Conservation (phyloP, 805 yeast species). For the Ogataea nakhonphanomensis region DNA sequence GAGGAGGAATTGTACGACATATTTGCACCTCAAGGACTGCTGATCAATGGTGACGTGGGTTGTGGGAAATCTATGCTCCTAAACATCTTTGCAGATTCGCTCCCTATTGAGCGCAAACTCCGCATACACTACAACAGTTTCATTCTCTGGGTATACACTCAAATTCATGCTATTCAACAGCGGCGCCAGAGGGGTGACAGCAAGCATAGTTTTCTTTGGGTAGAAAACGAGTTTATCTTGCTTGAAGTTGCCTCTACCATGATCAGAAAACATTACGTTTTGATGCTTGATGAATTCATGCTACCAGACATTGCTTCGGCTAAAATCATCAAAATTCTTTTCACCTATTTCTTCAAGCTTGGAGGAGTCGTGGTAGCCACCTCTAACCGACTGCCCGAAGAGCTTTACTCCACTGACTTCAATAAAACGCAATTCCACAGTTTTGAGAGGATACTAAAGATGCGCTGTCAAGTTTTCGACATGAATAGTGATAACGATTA, state of each 20-base stretch:
- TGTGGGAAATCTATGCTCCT: constrained; percentile 73
- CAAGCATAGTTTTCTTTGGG: constrained; percentile 32
- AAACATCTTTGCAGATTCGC: constrained; percentile 64
- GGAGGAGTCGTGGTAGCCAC: constrained; percentile 78
- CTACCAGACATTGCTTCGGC: constrained; percentile 74
- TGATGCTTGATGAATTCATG: constrained; percentile 73
- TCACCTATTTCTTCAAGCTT: constrained; percentile 64
- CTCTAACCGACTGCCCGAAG: constrained; percentile 69
- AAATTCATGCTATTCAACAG: constrained; percentile 53
- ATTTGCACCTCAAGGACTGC: constrained; percentile 61
- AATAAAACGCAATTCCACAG: constrained; percentile 53
- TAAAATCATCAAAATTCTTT: constrained; percentile 59
- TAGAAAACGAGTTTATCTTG: constrained; percentile 61
- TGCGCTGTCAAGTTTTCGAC: constrained; percentile 58
- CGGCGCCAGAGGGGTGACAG: constrained; percentile 37
- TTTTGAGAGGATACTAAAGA: constrained; percentile 53
- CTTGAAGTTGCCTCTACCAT: constrained; percentile 66
- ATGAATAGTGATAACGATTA: constrained; percentile 61
- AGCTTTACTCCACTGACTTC: constrained; percentile 63
- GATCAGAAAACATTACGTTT: constrained; percentile 53
- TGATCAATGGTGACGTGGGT: constrained; percentile 66
- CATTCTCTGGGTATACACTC: constrained; percentile 62
- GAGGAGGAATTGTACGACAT: constrained; percentile 56
- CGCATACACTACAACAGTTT: constrained; percentile 72
- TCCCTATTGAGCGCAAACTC: constrained; percentile 61